Conservation (phyloP, 441 rosid species). For the Populus hybrid region DNA sequence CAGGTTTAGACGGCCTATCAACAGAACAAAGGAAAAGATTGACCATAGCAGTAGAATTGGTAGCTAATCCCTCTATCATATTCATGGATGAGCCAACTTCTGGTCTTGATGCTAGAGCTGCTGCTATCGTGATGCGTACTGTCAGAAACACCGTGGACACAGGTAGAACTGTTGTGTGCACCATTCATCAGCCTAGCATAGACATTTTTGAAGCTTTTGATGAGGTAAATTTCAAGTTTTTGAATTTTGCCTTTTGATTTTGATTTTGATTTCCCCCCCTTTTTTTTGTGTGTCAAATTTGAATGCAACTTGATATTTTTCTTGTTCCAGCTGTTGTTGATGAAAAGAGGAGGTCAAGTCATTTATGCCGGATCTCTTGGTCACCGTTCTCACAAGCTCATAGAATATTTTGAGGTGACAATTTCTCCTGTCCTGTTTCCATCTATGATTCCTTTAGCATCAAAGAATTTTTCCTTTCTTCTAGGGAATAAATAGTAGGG, state of each 20-base stretch:
- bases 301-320: constrained; percentile 5
- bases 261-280: neutral
- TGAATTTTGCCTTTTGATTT: neutral
- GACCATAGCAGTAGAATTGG: constrained; percentile 88
- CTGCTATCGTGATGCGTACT: constrained; percentile 88
- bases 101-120: constrained; percentile 93
- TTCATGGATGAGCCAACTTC: constrained; percentile 97
- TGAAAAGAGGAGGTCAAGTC: constrained; percentile 92
- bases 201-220: constrained; percentile 93
- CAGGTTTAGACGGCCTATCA: constrained; percentile 75
- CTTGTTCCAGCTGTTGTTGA: constrained; percentile 59
- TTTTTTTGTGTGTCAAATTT: neutral
- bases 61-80: constrained; percentile 84
- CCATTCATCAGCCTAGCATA: constrained; percentile 94
- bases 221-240: constrained; percentile 46
- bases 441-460: neutral
- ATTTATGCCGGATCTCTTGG: constrained; percentile 82
- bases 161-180: constrained; percentile 90
- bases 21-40: constrained; percentile 86
- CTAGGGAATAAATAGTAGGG: neutral
- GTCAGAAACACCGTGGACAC: constrained; percentile 86
- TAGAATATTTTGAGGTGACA: constrained; percentile 76
- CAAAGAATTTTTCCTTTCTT: neutral
- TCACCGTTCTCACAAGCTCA: constrained; percentile 62
- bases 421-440: neutral